These are phyloP conservation scores for Pseudogymnoascus pannorum DNA, from an alignment of 2,329 filamentous ascomycete genomes.

Conservation along the genomic window DNA sequence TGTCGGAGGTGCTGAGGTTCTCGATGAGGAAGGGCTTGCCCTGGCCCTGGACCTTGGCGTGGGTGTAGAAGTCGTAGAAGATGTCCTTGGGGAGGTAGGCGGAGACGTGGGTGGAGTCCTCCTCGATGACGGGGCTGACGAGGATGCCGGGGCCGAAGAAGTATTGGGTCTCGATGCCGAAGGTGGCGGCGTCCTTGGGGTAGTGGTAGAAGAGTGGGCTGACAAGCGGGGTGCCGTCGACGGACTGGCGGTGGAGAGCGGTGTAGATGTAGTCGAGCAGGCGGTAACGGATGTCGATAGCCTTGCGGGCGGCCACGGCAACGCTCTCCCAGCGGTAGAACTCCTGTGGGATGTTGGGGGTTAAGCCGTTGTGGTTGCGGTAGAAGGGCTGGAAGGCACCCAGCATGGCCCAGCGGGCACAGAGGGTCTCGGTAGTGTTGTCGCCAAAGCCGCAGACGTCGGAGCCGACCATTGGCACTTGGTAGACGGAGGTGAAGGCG, in stretches of 20 bases:
- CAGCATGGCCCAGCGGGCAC: constrained; percentile 66
- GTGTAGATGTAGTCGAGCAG: constrained; percentile 79
- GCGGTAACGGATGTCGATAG: constrained; percentile 65
- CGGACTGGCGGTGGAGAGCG: constrained; percentile 52
- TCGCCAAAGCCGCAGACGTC: constrained; percentile 73
- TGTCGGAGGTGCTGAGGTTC: constrained; percentile 39
- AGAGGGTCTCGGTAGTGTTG: constrained; percentile 60
- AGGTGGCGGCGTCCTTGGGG: constrained; percentile 42
- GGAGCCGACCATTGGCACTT: constrained; percentile 60
- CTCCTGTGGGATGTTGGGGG: constrained; percentile 51
- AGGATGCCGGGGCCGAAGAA: constrained; percentile 43
- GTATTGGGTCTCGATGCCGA: constrained; percentile 42
- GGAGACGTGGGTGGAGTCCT: constrained; percentile 37
- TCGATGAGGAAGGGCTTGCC: constrained; percentile 33
- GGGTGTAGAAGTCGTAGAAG: constrained; percentile 47
- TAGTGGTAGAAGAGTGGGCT: constrained; percentile 69
- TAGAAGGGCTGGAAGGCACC: constrained; percentile 71
- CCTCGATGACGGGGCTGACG: constrained; percentile 41
- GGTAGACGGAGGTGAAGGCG: constrained; percentile 57
- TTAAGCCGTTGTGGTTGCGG: constrained; percentile 59
- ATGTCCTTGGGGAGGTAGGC: constrained; percentile 43
- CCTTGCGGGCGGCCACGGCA: constrained; percentile 55
- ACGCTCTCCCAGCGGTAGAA: constrained; percentile 64
- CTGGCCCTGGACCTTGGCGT: constrained; percentile 35
- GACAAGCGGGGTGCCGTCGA: constrained; percentile 56